Percentiles rank a stretch among this genome's conserved stretches.
Conservation (phyloP, 2,329 filamentous ascomycete species). For the Fusarium redolens region DNA sequence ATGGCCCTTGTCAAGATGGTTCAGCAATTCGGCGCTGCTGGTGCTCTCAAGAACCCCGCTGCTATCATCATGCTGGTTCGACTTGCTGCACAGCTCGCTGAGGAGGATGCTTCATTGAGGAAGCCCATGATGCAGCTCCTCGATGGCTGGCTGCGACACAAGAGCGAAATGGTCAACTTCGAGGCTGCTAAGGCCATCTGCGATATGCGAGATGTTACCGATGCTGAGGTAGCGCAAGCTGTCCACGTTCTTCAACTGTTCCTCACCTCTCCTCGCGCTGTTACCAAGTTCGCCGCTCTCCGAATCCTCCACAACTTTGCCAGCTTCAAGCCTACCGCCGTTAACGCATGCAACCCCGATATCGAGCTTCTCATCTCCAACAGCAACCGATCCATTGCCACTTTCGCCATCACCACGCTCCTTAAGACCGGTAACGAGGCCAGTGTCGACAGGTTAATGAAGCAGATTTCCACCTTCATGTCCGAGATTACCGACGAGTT, state of each 20-base stretch:
- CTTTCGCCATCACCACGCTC: conserved; percentile 96
- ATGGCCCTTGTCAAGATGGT: conserved; percentile 99
- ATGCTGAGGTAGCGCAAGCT: conserved; percentile 89
- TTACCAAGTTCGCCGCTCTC: conserved; percentile 97
- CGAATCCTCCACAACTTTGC: conserved; percentile 97
- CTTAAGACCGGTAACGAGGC: conserved; percentile 98
- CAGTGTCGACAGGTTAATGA: conserved; percentile 96
- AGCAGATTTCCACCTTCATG: conserved; percentile 98
- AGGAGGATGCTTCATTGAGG: conserved; percentile 88
- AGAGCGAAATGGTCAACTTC: conserved; percentile 99
- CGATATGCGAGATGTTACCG: conserved; percentile 91
- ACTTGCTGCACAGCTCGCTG: conserved; percentile 90
- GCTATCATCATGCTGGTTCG: conserved; percentile 93
- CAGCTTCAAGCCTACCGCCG: conserved; percentile 93
- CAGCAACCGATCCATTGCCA: conserved; percentile 96
- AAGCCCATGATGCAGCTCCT: conserved; percentile 98
- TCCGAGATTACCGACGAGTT: conserved; percentile 99
- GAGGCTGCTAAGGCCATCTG: conserved; percentile 98
- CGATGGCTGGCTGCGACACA: conserved; percentile 96
- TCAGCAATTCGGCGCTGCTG: conserved; percentile 94
- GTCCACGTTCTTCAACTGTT: conserved; percentile 97
- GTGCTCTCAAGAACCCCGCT: conserved; percentile 93
- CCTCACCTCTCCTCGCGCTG: conserved; percentile 92
- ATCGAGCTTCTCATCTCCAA: conserved; percentile 98
- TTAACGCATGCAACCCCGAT: conserved; percentile 94